phyloP scores from a whole-genome alignment of 768 basidiomycete species.

The Xerocomus potaroensis region DNA sequence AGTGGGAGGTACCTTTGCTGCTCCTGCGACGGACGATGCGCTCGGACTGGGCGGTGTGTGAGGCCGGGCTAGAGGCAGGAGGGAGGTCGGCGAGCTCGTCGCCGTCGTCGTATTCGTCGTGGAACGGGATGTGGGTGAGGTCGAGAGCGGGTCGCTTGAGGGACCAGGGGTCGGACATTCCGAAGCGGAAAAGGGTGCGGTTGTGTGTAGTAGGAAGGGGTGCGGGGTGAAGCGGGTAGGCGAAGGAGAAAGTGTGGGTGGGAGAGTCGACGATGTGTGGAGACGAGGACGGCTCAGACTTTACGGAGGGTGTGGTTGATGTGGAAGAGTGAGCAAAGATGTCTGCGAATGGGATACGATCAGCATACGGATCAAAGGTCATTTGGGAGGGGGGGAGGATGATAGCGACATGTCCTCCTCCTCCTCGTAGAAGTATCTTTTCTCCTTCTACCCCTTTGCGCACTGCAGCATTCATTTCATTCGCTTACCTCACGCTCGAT shows the following conservation, averaged over 20 bases:
- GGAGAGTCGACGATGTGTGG: constrained; percentile 19
- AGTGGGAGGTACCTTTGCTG: constrained; percentile 56
- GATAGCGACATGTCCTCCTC: not conserved
- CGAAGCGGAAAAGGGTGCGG: constrained; percentile 22
- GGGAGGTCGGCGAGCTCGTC: constrained; percentile 50
- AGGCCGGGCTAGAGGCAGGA: constrained; percentile 21
- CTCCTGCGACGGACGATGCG: constrained; percentile 65
- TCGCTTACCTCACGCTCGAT: not conserved
- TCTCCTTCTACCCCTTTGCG: too few species aligned
- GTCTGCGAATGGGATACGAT: constrained; percentile 15
- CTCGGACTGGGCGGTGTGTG: constrained; percentile 29
- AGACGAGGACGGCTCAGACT: constrained; percentile 27
- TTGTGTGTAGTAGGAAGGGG: constrained; percentile 1
- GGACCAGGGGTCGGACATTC: constrained; percentile 27
- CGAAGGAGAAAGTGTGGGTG: constrained; percentile 22
- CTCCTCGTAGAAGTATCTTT: not conserved
- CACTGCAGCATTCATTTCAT: not conserved
- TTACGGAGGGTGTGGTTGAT: constrained; percentile 20
- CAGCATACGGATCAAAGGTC: constrained; percentile 24
- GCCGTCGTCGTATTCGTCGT: constrained; percentile 61
- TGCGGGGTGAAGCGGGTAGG: constrained; percentile 11
- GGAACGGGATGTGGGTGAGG: constrained; percentile 35
- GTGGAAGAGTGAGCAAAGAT: constrained; percentile 1
- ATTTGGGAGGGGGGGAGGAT: constrained; percentile 3
- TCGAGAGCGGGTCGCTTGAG: constrained; percentile 15